phyloP scores from a whole-genome alignment of 371 early-diverging fungal species.

The Paraphysoderma sedebokerense region DNA sequence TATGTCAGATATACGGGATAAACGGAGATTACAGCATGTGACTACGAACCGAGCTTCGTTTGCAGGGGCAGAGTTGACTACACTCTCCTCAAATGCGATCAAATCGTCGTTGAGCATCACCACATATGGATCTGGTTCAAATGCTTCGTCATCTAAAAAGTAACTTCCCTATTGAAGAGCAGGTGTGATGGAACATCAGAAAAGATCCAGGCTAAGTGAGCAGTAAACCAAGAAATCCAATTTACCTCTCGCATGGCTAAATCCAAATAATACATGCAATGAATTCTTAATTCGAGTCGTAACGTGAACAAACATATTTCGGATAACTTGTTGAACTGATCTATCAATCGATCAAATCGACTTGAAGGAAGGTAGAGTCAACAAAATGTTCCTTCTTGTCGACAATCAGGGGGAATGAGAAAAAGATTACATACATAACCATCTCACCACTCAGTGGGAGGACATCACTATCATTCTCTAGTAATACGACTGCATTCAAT shows the following conservation, averaged over 20 bases:
- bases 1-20: neutral
- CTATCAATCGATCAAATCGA: conserved; percentile 14
- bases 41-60: conserved; percentile 34
- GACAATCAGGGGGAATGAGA: too few relatives aligned
- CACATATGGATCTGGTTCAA: conserved; percentile 76
- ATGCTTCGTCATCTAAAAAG: conserved; percentile 47
- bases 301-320: conserved; percentile 61
- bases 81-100: conserved; percentile 50
- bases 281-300: conserved; percentile 66
- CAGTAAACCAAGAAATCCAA: neutral
- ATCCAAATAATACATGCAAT: conserved; percentile 73
- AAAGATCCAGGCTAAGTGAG: neutral
- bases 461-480: too few relatives aligned
- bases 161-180: too few relatives aligned
- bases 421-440: too few relatives aligned
- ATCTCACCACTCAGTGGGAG: too few relatives aligned
- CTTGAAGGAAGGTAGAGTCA: conserved; percentile 5
- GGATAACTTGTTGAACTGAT: conserved; percentile 37
- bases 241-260: conserved; percentile 74
- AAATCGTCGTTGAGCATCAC: conserved; percentile 59
- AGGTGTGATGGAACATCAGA: too few relatives aligned
- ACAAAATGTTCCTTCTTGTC: conserved; percentile 8
- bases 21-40: neutral
- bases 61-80: conserved; percentile 39
- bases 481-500: too few relatives aligned